Evolutionary conservation across 805 yeast genomes (phyloP).

Genomic region (Metschnikowia matae): DNA sequence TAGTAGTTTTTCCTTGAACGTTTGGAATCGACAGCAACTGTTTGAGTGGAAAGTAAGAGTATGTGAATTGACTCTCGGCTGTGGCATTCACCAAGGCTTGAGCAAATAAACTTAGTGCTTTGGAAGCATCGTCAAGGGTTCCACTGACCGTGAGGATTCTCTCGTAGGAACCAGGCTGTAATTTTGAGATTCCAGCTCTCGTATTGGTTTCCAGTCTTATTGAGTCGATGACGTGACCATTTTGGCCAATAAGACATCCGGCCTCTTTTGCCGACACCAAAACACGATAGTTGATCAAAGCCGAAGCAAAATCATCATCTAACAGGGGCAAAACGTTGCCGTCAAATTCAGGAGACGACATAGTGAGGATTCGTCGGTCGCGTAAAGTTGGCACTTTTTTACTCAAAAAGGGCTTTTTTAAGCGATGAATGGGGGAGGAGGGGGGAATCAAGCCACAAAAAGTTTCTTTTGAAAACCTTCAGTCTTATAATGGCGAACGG

Average conservation of each 20-base stretch:
- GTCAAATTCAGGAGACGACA: neutral
- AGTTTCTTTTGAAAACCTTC: neutral
- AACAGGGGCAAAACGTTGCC: conserved; percentile 23
- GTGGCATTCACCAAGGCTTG: conserved; percentile 52
- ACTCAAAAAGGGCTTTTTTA: neutral
- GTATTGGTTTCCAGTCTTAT: conserved; percentile 73
- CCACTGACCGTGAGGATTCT: conserved; percentile 80
- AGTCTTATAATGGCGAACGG: neutral
- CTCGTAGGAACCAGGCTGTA: conserved; percentile 75
- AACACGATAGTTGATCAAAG: conserved; percentile 45
- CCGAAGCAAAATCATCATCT: conserved; percentile 23
- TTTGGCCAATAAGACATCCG: conserved; percentile 85
- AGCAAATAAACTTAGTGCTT: conserved; percentile 68
- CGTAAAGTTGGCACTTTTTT: conserved; percentile 1
- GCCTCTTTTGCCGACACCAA: conserved; percentile 82
- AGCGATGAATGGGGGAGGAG: neutral
- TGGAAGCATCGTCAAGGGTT: conserved; percentile 60
- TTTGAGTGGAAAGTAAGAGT: conserved; percentile 57
- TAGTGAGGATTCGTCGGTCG: neutral
- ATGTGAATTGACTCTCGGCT: conserved; percentile 29
- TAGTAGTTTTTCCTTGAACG: conserved; percentile 47
- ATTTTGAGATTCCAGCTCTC: conserved; percentile 82
- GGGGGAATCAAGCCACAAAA: neutral
- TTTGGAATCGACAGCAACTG: conserved; percentile 51
- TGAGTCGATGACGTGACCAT: conserved; percentile 71